phyloP scores from a whole-genome alignment of 1,139 yeast species.

The Candida smagusa region DNA sequence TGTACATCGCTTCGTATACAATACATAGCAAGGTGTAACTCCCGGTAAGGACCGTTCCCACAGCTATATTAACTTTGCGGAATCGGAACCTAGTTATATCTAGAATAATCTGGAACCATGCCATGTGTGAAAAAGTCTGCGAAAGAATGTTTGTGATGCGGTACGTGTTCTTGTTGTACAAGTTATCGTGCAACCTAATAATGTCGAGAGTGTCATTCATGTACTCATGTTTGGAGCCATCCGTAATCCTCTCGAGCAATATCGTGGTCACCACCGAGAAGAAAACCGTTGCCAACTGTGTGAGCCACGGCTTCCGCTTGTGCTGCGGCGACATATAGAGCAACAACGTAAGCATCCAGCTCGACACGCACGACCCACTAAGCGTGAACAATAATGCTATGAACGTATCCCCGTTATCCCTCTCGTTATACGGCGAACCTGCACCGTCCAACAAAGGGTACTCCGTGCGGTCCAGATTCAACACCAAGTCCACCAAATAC shows the following conservation, averaged over 20 bases:
- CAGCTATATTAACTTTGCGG: slow-evolving; percentile 17
- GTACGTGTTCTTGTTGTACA: slow-evolving; percentile 28
- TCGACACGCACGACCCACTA: slow-evolving; percentile 40
- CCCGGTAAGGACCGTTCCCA: slow-evolving; percentile 19
- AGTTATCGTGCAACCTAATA: slow-evolving; percentile 25
- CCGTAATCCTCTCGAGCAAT: slow-evolving; percentile 35
- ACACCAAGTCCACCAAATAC: slow-evolving; percentile 12
- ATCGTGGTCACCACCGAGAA: slow-evolving; percentile 44
- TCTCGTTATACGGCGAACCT: slow-evolving; percentile 21
- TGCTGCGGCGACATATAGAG: slow-evolving; percentile 40
- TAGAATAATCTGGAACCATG: slow-evolving; percentile 39
- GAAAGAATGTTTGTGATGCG: slow-evolving; percentile 29
- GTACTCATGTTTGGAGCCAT: slow-evolving; percentile 32
- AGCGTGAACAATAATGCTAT: slow-evolving; percentile 42
- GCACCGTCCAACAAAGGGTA: slow-evolving; percentile 1
- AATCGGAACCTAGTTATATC: slow-evolving; percentile 21
- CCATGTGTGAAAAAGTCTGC: slow-evolving; percentile 33
- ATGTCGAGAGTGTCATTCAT: slow-evolving; percentile 36
- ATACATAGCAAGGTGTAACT: slow-evolving; percentile 18
- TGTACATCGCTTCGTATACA: slow-evolving; percentile 11
- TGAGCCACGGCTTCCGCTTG: slow-evolving; percentile 46
- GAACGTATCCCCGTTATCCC: slow-evolving; percentile 42
- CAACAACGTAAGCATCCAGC: slow-evolving; percentile 54
- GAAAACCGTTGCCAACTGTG: slow-evolving; percentile 45
- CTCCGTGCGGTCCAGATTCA: slow-evolving; percentile 4